Conservation (phyloP, 2,329 filamentous ascomycete species). For the Microcyclosporella mali region DNA sequence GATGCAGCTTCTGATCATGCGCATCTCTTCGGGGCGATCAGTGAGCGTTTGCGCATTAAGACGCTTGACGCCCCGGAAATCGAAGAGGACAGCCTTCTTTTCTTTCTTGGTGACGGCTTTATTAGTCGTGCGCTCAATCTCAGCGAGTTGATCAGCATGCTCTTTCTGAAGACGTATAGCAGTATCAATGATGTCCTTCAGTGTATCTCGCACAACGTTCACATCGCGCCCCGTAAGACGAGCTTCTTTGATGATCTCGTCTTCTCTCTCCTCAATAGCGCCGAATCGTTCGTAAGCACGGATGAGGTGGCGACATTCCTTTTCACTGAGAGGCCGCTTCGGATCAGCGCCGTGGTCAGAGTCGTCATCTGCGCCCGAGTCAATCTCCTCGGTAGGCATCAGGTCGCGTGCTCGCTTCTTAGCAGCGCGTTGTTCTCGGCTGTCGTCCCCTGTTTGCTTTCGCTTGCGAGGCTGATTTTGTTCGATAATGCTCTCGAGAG, state of each 20-base stretch:
- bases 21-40: conserved; percentile 83
- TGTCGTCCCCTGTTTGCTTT: conserved; percentile 59
- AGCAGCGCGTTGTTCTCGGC: conserved; percentile 58
- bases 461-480: conserved; percentile 75
- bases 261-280: conserved; percentile 77
- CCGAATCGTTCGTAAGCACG: conserved; percentile 87
- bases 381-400: conserved; percentile 46
- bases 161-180: conserved; percentile 66
- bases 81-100: conserved; percentile 91
- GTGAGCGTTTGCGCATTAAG: conserved; percentile 93
- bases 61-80: conserved; percentile 87
- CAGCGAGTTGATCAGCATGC: conserved; percentile 58
- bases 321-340: conserved; percentile 80
- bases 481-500: conserved; percentile 73
- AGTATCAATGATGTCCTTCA: conserved; percentile 71
- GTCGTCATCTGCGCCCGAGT: conserved; percentile 53
- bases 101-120: conserved; percentile 92
- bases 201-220: conserved; percentile 67
- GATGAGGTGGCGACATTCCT: conserved; percentile 87
- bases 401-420: conserved; percentile 65
- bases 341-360: conserved; percentile 61
- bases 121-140: conserved; percentile 63
- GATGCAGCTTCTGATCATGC: conserved; percentile 70
- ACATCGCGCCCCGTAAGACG: conserved; percentile 76
- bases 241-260: conserved; percentile 82